Conservation (phyloP, 345 rosid genomes). For the Trapa incisa region DNA sequence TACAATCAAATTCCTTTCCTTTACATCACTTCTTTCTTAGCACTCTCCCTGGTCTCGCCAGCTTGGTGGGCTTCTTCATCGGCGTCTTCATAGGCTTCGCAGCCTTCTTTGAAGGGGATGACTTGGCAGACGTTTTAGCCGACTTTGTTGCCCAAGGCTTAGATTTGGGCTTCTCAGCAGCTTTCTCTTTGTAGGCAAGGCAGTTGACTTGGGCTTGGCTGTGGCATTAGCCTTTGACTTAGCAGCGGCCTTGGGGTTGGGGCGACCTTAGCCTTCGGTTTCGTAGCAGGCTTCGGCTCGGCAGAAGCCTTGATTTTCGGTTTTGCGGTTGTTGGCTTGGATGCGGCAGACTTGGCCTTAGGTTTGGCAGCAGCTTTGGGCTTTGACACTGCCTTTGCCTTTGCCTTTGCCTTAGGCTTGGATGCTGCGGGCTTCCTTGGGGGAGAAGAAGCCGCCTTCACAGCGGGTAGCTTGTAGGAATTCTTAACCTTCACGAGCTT, state of each 20-base stretch:
- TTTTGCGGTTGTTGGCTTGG: conserved; percentile 17
- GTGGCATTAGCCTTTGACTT: conserved; percentile 21
- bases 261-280: conserved; percentile 15
- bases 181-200: background rate
- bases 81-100: conserved; percentile 4
- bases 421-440: background rate
- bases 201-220: conserved; percentile 3
- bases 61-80: background rate
- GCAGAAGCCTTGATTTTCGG: conserved; percentile 21
- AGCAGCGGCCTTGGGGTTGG: conserved; percentile 20
- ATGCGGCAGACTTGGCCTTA: background rate
- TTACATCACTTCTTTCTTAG: background rate
- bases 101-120: conserved; percentile 7
- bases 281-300: conserved; percentile 8
- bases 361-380: conserved; percentile 8
- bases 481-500: conserved; percentile 60
- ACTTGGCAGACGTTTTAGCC: conserved; percentile 43
- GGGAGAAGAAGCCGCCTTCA: conserved; percentile 18
- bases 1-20: background rate
- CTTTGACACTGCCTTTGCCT: conserved; percentile 14
- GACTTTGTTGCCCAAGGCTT: background rate
- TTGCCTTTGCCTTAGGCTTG: conserved; percentile 17
- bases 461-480: conserved; percentile 57
- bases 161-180: conserved; percentile 25
- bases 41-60: background rate